Evolutionary conservation across 108 stramenopile species (phyloP), one percentile per base, ranked within the genome.

Genomic region (Epithemia pelagica): DNA sequence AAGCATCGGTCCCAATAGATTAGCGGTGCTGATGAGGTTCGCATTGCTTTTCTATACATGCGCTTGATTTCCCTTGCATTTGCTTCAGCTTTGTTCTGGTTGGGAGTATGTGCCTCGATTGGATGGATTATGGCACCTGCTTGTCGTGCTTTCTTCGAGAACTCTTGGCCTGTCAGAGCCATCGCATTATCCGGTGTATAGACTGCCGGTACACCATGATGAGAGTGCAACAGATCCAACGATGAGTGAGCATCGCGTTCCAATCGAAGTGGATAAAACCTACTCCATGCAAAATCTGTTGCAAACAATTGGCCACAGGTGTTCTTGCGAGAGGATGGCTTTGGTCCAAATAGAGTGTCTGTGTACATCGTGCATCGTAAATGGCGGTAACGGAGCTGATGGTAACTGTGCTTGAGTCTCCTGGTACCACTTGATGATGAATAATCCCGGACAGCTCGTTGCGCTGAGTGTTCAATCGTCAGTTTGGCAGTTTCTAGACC

Each of bases 141-240:
- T 24, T 69, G 61, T 1, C 29, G 33, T 32, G 52, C 52, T 58
- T 79, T 77, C 2, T 63, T 22, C n/a, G 8, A 18, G 51, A 78
- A 78, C 1, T 70, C 68, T 15, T 66, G 74, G 1, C 29, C 52
- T 0, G 54, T 30, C n/a, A 68, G 63, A 51, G 77, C 80, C n/a
- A 58, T 58, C 0, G 75, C 71, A 55, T 68, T 63, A 57, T 80
- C 74, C 21, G 59, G 30, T 21, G 77, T 64, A 62, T 78, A 57
- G 1, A 28, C 30, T 0, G 19, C 29, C 22, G 80, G 77, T 0
- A 82, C 70, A 0, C 80, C 80, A 28, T 61, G 59, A 0, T 30
- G 2, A 7, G 27, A 18, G 32, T 69, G 69, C 24, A 81, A 32
- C 18, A 54, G 21, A 19, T 55, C 60, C 2, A 78, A 54, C n/a